Evolutionary conservation across 805 yeast species (phyloP), one percentile per base, ranked within the genome.

Genomic region (Metschnikowia colocasiae): DNA sequence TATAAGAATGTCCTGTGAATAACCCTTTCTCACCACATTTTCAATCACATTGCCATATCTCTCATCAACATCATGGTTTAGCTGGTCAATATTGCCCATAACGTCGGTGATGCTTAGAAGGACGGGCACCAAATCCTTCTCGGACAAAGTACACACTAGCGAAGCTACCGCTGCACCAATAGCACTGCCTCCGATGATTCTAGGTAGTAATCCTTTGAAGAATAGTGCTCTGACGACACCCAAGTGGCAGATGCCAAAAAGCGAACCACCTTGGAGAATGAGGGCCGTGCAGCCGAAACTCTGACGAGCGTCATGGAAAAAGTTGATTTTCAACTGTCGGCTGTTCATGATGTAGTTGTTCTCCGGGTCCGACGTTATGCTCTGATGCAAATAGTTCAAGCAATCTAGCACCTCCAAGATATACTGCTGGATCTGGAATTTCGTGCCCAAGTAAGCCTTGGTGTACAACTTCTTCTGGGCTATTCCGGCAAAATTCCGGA

Each of bases 81-180:
- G 57, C 55, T 69, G 60, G 56, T 80, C 75, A 45, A 73, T 65
- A 53, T 72, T 62, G 32, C 74, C 57, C 71, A 73, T 69, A 10
- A 65, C 71, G 41, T 67, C 74, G 20, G 71, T 65, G 35, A 72
- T 68, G 19, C 65, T 59, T 13, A 68, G 54, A 38, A 73, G 61
- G 3, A 73, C 67, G 2, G 79, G 78, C 3, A 74, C 64, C 5
- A 91, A 67, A 55, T 88, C 94, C 2, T 76, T 78, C 45, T 83
- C 87, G 2, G 80, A 74, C 51, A 86, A 69, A 10, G 88, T 80
- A 59, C 97, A 89, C 1, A 86, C 87, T 31, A 89, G 70, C 0
- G 95, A 82, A 0, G 96, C 98, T 16, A 91, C 90, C 1, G 91
- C 84, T 0, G 98, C 95, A 1, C 99, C 99, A 50, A 89, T 86